Conservation (phyloP, 83 land plant genomes). For the Isoetes engelmannii region DNA sequence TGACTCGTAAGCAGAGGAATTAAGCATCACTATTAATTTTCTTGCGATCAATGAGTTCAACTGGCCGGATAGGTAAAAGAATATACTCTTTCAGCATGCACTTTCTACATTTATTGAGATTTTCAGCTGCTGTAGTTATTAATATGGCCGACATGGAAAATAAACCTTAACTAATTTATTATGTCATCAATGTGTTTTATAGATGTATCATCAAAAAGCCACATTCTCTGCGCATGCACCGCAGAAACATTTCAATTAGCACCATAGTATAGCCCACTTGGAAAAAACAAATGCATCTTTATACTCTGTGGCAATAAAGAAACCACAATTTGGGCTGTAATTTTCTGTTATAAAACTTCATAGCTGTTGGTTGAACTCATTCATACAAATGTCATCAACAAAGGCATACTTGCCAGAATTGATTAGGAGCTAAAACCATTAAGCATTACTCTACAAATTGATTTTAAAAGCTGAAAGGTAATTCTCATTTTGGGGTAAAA, state of each 20-base stretch:
- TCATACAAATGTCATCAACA: not conserved
- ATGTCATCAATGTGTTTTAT: no score
- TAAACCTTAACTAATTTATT: no score
- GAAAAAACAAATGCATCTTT: no score
- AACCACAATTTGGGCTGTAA: no score
- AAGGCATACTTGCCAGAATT: not conserved
- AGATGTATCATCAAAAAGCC: no score
- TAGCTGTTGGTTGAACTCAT: no score
- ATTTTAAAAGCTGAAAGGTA: not conserved
- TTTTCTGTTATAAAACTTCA: no score
- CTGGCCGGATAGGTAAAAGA: not conserved
- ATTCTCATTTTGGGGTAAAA: not conserved
- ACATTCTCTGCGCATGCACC: no score
- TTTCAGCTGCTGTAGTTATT: not conserved
- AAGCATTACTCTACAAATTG: not conserved
- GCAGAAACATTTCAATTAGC: no score
- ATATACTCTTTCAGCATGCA: not conserved
- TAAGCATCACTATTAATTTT: not conserved
- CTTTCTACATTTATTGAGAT: not conserved
- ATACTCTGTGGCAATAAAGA: no score
- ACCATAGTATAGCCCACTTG: no score
- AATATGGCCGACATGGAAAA: not conserved
- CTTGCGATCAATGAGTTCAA: not conserved
- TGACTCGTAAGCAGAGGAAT: not conserved
- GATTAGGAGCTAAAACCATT: not conserved